Percentiles rank a stretch among this genome's conserved stretches.
Evolutionary conservation across 805 yeast species (phyloP).

Genomic region (Aciculoconidium aculeatum): DNA sequence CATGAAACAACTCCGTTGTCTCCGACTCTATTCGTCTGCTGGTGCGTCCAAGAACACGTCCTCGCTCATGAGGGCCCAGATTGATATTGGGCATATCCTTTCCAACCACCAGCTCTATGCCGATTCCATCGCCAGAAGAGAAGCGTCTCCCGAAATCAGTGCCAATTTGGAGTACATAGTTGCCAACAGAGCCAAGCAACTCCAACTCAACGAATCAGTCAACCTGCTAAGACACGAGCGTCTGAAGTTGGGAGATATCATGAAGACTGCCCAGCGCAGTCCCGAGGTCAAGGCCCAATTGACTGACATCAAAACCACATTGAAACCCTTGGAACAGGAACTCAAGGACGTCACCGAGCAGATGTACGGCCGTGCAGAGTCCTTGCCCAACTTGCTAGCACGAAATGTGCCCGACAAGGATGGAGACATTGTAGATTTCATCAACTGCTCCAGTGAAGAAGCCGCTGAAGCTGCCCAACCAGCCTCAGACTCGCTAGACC

Average conservation of each 20-base stretch:
- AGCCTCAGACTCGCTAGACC: slow-evolving; percentile 38
- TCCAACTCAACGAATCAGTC: slow-evolving; percentile 16
- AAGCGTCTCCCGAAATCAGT: slow-evolving; percentile 12
- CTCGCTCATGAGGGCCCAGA: slow-evolving; percentile 16
- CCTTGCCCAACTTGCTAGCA: slow-evolving; percentile 61
- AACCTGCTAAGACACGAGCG: slow-evolving; percentile 24
- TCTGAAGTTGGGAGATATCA: slow-evolving; percentile 18
- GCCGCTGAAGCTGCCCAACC: slow-evolving; percentile 14
- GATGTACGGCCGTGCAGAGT: slow-evolving; percentile 37
- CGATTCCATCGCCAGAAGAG: slow-evolving; percentile 25
- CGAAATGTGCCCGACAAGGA: slow-evolving; percentile 40
- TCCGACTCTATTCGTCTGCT: too few relatives aligned
- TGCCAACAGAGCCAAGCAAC: slow-evolving; percentile 18
- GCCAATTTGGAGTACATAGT: slow-evolving; percentile 21
- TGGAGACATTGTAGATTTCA: slow-evolving; percentile 41
- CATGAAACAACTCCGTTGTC: too few relatives aligned
- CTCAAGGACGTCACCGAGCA: slow-evolving; percentile 25
- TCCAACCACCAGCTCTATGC: slow-evolving; percentile 14
- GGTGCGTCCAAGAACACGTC: slow-evolving; percentile 9
- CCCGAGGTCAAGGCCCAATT: slow-evolving; percentile 14
- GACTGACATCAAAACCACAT: slow-evolving; percentile 17
- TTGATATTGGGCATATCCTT: slow-evolving; percentile 20
- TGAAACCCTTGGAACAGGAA: slow-evolving; percentile 23
- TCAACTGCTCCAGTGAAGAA: slow-evolving; percentile 41
- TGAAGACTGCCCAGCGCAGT: slow-evolving; percentile 11